These are phyloP conservation scores for Rhodotorula sp. DNA, from an alignment of 1,284 basidiomycete species.

Conservation along the genomic window DNA sequence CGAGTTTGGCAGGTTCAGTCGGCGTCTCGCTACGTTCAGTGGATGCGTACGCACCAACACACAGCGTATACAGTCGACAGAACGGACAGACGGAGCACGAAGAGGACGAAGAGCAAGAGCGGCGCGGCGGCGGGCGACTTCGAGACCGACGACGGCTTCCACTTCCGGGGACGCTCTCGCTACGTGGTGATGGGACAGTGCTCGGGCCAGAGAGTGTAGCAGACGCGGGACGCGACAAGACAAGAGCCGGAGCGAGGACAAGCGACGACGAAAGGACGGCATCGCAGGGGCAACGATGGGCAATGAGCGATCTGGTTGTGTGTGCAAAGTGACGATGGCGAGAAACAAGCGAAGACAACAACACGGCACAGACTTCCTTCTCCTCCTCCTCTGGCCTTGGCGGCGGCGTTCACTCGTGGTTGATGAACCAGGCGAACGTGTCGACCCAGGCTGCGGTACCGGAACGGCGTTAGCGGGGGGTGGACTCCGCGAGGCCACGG, in stretches of 20 bases:
- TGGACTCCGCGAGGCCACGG: no score
- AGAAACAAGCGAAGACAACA: background rate
- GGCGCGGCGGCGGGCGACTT: background rate
- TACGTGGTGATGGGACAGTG: no score
- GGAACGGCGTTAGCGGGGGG: background rate
- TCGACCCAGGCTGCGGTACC: constrained; percentile 25
- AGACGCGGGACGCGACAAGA: no score
- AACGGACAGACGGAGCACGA: background rate
- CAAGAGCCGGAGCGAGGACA: no score
- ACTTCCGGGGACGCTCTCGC: no score
- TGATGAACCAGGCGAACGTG: constrained; percentile 26
- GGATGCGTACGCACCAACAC: background rate
- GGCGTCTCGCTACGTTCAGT: background rate
- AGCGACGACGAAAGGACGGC: no score
- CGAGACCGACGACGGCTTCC: no score
- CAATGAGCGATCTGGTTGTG: no score
- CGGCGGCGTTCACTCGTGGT: background rate
- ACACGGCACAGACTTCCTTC: background rate
- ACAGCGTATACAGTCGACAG: background rate
- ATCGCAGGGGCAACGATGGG: no score
- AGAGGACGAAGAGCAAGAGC: background rate
- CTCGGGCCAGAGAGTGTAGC: no score
- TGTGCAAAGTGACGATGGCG: no score
- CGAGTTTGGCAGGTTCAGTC: background rate
- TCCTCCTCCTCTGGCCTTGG: background rate